phyloP scores from a whole-genome alignment of 768 basidiomycete species.

The Boletus pseudo-olivaceus region DNA sequence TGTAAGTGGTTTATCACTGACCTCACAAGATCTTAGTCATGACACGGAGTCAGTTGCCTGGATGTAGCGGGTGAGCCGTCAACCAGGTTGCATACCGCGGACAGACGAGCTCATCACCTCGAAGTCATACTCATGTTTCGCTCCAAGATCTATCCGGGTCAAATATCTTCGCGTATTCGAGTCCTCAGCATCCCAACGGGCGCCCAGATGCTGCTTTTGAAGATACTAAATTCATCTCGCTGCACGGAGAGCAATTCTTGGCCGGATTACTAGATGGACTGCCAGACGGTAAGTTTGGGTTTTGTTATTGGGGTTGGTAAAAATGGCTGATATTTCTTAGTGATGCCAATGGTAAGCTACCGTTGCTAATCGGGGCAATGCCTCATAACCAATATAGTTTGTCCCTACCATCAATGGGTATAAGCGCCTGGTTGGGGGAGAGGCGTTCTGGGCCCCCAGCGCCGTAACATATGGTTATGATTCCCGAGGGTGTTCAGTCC shows the following conservation, averaged over 20 bases:
- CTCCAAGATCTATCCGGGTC: slow-evolving; percentile 62
- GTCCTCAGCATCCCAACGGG: slow-evolving; percentile 58
- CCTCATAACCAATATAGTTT: slow-evolving; percentile 40
- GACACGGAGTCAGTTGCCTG: slow-evolving; percentile 64
- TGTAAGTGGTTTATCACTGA: slow-evolving; percentile 42
- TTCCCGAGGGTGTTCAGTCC: slow-evolving; percentile 86
- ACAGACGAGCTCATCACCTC: slow-evolving; percentile 1
- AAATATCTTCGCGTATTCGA: slow-evolving; percentile 76
- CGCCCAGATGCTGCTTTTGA: slow-evolving; percentile 68
- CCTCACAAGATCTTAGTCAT: slow-evolving; percentile 1
- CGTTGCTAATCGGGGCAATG: background rate
- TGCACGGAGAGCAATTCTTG: slow-evolving; percentile 88
- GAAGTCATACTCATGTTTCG: slow-evolving; percentile 89
- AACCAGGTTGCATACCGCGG: slow-evolving; percentile 6
- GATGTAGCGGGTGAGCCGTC: slow-evolving; percentile 78
- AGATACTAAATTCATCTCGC: slow-evolving; percentile 82
- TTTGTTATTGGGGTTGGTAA: background rate
- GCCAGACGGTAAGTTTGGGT: slow-evolving; percentile 63
- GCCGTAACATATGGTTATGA: slow-evolving; percentile 95
- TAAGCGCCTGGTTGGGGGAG: slow-evolving; percentile 92
- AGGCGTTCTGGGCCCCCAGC: slow-evolving; percentile 93
- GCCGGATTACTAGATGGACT: slow-evolving; percentile 89
- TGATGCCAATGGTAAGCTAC: slow-evolving; percentile 75
- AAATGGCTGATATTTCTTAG: slow-evolving; percentile 33
- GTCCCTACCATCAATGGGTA: slow-evolving; percentile 96